A percentile compares a stretch with the other conserved stretches of the same genome.
Evolutionary conservation across 2,329 filamentous ascomycete species (phyloP).

Genomic region (Clonostachys byssicola): DNA sequence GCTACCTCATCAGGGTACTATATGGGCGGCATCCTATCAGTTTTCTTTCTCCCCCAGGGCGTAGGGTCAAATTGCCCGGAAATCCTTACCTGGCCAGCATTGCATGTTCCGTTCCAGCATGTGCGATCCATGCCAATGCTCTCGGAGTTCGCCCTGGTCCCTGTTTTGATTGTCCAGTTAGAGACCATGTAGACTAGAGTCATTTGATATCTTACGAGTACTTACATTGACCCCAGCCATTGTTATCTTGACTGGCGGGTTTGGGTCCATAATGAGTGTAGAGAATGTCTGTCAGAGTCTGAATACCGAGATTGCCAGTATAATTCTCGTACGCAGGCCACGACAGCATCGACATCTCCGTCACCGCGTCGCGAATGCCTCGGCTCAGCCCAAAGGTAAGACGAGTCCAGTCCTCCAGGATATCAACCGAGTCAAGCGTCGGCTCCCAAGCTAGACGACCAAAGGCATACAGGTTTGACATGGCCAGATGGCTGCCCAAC

Average conservation of each 20-base stretch:
- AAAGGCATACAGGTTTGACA: constrained; percentile 70
- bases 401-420: constrained; percentile 63
- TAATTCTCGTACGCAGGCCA: constrained; percentile 72
- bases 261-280: constrained; percentile 66
- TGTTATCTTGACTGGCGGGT: constrained; percentile 61
- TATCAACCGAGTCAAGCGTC: constrained; percentile 24
- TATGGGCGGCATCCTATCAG: too few species aligned
- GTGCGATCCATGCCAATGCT: constrained; percentile 70
- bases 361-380: constrained; percentile 53
- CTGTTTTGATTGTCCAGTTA: too few species aligned
- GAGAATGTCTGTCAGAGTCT: constrained; percentile 65
- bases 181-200: too few species aligned
- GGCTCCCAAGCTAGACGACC: constrained; percentile 65
- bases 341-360: constrained; percentile 60
- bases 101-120: constrained; percentile 62
- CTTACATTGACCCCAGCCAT: constrained; percentile 63
- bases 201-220: constrained; percentile 12
- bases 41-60: too few species aligned
- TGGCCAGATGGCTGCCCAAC: constrained; percentile 65
- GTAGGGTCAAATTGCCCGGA: too few species aligned
- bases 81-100: constrained; percentile 43
- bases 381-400: constrained; percentile 58
- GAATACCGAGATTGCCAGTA: constrained; percentile 64
- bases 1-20: constrained; percentile 57
- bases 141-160: constrained; percentile 53